These are phyloP conservation scores for Microbotryum saponariae DNA, from an alignment of 1,284 basidiomycete species.

Conservation along the genomic window DNA sequence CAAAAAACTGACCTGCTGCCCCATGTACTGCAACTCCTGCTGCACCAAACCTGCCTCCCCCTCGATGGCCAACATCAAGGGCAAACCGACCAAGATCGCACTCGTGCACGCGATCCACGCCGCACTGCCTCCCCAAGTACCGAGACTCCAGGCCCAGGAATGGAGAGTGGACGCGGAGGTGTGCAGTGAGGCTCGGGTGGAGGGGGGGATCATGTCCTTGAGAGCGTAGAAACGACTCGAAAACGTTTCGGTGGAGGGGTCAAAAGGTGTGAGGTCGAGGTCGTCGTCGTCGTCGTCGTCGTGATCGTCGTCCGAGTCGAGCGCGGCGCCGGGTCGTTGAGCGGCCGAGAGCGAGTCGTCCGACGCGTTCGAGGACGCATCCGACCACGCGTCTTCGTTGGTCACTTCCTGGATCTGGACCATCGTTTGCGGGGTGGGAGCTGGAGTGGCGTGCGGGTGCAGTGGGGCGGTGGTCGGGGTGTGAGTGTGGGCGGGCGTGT, in stretches of 20 bases:
- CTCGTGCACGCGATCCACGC: conserved; percentile 94
- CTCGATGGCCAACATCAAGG: conserved; percentile 84
- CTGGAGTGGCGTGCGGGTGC: no score
- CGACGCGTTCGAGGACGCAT: no score
- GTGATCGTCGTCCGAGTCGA: conserved; percentile 46
- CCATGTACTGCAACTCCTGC: conserved; percentile 89
- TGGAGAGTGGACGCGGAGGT: conserved; percentile 50
- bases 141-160: conserved; percentile 47
- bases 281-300: conserved; percentile 26
- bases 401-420: conserved; percentile 58
- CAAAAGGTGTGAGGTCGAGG: conserved; percentile 11
- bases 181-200: conserved; percentile 56
- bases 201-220: conserved; percentile 88
- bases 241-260: conserved; percentile 57
- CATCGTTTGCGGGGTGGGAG: conserved; percentile 45
- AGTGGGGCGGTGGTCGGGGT: no score
- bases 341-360: conserved; percentile 51
- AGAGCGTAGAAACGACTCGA: conserved; percentile 82
- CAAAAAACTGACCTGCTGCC: conserved; percentile 67
- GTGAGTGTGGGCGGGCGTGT: background rate
- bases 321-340: conserved; percentile 60
- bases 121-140: conserved; percentile 65
- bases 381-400: no score
- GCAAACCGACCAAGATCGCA: conserved; percentile 84
- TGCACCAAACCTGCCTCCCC: conserved; percentile 90